A percentile compares a stretch with the other conserved stretches of the same genome.
These are phyloP conservation scores for Alternaria brassicicola DNA, from an alignment of 2,329 filamentous ascomycete species.

Conservation along the genomic window DNA sequence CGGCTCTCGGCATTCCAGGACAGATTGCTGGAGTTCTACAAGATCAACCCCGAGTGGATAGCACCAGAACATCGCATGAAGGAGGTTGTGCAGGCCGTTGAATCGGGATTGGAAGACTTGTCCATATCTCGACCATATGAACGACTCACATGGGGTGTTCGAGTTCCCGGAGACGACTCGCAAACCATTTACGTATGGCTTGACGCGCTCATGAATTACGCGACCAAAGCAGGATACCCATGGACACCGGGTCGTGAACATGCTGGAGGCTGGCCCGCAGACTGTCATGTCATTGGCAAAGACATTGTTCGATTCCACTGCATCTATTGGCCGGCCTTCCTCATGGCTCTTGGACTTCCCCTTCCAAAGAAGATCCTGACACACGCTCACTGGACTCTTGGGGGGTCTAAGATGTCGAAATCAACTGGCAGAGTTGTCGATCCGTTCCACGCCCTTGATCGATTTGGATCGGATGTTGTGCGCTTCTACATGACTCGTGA, in stretches of 20 bases:
- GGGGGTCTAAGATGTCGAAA: slow-evolving; percentile 93
- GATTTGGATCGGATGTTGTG: slow-evolving; percentile 86
- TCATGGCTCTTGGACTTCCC: slow-evolving; percentile 84
- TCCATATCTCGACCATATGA: slow-evolving; percentile 84
- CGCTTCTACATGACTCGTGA: slow-evolving; percentile 87
- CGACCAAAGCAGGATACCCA: slow-evolving; percentile 86
- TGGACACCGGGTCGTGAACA: slow-evolving; percentile 70
- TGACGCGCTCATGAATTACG: slow-evolving; percentile 92
- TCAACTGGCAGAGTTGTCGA: slow-evolving; percentile 94
- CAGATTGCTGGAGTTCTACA: slow-evolving; percentile 79
- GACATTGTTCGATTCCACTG: slow-evolving; percentile 95
- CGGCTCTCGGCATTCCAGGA: slow-evolving; percentile 82
- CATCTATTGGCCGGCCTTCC: slow-evolving; percentile 96
- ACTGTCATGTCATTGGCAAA: slow-evolving; percentile 93
- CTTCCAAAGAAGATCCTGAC: slow-evolving; percentile 80
- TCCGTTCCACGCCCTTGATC: slow-evolving; percentile 86
- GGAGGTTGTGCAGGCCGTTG: slow-evolving; percentile 79
- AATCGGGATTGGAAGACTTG: slow-evolving; percentile 79
- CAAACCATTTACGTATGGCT: slow-evolving; percentile 99
- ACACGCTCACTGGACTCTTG: slow-evolving; percentile 95
- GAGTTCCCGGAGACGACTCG: slow-evolving; percentile 78
- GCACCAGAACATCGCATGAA: slow-evolving; percentile 73
- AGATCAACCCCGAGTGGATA: slow-evolving; percentile 77
- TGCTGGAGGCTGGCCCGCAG: slow-evolving; percentile 80
- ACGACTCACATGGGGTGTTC: slow-evolving; percentile 85